Percentiles rank a stretch among this genome's conserved stretches.
phyloP scores from a whole-genome alignment of 257 asterid genomes.

The Fraxinus americana region DNA sequence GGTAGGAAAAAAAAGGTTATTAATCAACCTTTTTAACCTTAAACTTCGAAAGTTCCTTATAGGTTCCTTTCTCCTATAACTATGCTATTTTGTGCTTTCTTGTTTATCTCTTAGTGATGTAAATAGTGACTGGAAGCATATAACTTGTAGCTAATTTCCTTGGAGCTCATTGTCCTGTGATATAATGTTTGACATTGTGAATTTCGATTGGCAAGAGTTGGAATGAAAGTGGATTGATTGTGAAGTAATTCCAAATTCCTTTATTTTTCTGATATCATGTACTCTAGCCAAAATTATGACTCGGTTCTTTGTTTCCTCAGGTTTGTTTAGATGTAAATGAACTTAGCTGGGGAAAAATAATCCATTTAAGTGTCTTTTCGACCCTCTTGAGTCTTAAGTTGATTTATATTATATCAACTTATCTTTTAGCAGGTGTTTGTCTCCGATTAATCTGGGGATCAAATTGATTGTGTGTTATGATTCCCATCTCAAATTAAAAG shows the following conservation, averaged over 20 bases:
- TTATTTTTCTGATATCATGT: no score
- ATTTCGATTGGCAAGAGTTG: neutral
- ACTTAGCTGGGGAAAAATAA: no score
- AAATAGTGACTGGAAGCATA: neutral
- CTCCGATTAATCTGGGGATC: no score
- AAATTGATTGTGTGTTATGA: no score
- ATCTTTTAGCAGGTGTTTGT: no score
- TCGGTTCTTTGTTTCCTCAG: no score
- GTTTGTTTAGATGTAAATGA: no score
- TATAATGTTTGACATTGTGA: neutral
- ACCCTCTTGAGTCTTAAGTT: no score
- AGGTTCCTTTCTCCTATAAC: neutral
- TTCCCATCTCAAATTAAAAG: no score
- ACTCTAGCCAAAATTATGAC: no score
- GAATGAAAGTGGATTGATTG: neutral
- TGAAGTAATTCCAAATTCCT: neutral
- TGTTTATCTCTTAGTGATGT: neutral
- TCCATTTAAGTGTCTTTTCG: no score
- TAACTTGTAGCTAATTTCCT: neutral
- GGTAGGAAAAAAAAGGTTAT: slow-evolving; percentile 30
- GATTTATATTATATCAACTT: no score
- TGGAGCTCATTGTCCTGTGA: neutral
- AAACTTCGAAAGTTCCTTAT: neutral
- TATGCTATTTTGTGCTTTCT: neutral
- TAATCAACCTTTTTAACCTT: neutral